A percentile compares a stretch with the other conserved stretches of the same genome.
Conservation (phyloP, 352 stramenopile genomes). For the Pythium aquatile region DNA sequence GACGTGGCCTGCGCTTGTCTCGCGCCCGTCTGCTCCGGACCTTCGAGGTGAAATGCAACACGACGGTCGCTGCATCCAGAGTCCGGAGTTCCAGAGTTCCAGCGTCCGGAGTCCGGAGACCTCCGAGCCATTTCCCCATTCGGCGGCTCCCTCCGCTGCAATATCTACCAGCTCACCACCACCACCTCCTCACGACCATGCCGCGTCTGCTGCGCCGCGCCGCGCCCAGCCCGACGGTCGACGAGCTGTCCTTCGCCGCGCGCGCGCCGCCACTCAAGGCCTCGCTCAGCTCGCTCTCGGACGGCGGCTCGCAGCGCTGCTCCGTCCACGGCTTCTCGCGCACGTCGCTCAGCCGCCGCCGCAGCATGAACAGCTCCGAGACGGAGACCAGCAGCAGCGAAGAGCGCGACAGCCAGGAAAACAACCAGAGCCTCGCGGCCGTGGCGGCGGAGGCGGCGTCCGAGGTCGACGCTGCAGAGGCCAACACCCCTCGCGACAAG, state of each 20-base stretch:
- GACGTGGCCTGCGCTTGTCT: not conserved
- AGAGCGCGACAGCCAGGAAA: constrained; percentile 22
- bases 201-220: constrained; percentile 64
- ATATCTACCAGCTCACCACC: not conserved
- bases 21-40: constrained; percentile 23
- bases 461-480: constrained; percentile 14
- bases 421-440: constrained; percentile 13
- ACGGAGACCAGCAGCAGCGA: constrained; percentile 26
- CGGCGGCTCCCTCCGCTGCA: constrained; percentile 8
- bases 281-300: constrained; percentile 12
- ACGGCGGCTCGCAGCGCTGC: constrained; percentile 11
- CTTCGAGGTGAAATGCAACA: constrained; percentile 1
- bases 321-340: constrained; percentile 16
- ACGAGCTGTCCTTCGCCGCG: constrained; percentile 62
- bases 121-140: constrained; percentile 17
- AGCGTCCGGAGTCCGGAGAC: not conserved
- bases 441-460: constrained; percentile 4
- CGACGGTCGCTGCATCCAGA: not conserved
- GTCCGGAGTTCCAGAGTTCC: not conserved
- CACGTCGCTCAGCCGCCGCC: constrained; percentile 17
- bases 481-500: not conserved
- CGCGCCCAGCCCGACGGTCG: constrained; percentile 66
- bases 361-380: constrained; percentile 26
- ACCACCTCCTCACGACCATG: constrained; percentile 31
- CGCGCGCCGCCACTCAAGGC: constrained; percentile 32